A percentile compares a stretch with the other conserved stretches of the same genome.
phyloP scores from a whole-genome alignment of 108 stramenopile species.

The Nitzschia putrida region DNA sequence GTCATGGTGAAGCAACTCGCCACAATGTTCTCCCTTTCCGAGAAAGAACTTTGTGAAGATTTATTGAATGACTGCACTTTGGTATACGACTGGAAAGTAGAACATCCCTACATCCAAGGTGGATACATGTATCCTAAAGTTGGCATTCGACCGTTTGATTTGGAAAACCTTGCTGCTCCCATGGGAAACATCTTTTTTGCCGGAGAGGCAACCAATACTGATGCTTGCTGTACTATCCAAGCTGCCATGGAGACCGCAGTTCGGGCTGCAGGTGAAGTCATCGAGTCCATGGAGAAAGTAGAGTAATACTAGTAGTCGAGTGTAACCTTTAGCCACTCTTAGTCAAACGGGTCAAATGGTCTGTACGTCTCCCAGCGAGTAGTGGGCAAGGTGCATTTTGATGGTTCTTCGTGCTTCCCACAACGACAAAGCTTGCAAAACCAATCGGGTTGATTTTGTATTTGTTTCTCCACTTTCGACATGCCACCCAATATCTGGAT shows the following conservation, averaged over 20 bases:
- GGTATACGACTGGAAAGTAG: conserved; percentile 31
- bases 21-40: conserved; percentile 16
- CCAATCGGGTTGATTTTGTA: no score
- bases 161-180: conserved; percentile 32
- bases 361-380: no score
- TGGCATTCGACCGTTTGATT: conserved; percentile 23
- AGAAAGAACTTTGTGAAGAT: not conserved
- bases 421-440: no score
- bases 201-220: conserved; percentile 51
- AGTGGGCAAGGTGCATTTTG: no score
- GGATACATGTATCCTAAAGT: conserved; percentile 47
- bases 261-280: conserved; percentile 37
- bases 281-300: not conserved
- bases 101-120: conserved; percentile 16
- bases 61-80: conserved; percentile 6
- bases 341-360: no score
- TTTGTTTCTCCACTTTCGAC: not conserved
- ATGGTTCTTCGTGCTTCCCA: no score
- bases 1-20: conserved; percentile 27
- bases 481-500: conserved; percentile 58
- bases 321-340: no score
- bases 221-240: conserved; percentile 48
- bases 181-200: conserved; percentile 40
- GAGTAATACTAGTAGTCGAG: no score
- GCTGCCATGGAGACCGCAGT: conserved; percentile 56